Evolutionary conservation across 306 rosid species (phyloP).

Genomic region (Leucaena leucocephala): DNA sequence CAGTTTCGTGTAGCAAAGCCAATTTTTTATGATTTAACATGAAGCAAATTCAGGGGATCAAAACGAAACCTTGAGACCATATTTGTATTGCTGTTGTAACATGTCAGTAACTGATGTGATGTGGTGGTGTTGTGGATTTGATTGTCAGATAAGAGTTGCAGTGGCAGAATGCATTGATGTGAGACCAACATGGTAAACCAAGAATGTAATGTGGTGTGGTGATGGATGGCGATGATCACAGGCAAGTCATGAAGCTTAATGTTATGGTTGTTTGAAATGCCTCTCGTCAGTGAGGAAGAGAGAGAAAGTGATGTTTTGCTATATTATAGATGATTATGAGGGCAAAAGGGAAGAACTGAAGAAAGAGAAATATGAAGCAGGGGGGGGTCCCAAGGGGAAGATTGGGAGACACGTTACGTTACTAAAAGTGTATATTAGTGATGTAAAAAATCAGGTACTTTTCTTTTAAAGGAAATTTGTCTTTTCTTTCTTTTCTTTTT

Average conservation of each 20-base stretch:
- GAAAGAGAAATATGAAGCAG: not conserved
- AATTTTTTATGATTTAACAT: not conserved
- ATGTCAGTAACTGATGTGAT: constrained; percentile 24
- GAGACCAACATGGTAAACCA: constrained; percentile 23
- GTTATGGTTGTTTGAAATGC: constrained; percentile 33
- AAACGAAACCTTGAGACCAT: constrained; percentile 1
- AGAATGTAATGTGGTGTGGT: not conserved
- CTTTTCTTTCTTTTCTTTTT: not conserved
- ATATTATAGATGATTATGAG: not conserved
- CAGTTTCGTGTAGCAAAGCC: not conserved
- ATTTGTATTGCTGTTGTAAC: not conserved
- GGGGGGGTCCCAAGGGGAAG: constrained; percentile 5
- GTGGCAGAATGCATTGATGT: constrained; percentile 40
- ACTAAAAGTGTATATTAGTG: constrained; percentile 45
- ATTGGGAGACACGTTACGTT: constrained; percentile 34
- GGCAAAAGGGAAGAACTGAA: not conserved
- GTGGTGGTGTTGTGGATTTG: constrained; percentile 24
- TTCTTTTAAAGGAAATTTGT: constrained; percentile 16
- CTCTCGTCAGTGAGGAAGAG: constrained; percentile 26
- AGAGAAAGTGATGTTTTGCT: constrained; percentile 24
- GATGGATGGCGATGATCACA: constrained; percentile 31
- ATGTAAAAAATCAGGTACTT: constrained; percentile 46
- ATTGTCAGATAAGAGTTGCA: constrained; percentile 49
- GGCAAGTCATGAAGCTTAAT: constrained; percentile 10
- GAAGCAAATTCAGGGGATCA: not conserved